These are phyloP conservation scores for Ramaria sp. DNA, from an alignment of 768 basidiomycete species.

Conservation along the genomic window DNA sequence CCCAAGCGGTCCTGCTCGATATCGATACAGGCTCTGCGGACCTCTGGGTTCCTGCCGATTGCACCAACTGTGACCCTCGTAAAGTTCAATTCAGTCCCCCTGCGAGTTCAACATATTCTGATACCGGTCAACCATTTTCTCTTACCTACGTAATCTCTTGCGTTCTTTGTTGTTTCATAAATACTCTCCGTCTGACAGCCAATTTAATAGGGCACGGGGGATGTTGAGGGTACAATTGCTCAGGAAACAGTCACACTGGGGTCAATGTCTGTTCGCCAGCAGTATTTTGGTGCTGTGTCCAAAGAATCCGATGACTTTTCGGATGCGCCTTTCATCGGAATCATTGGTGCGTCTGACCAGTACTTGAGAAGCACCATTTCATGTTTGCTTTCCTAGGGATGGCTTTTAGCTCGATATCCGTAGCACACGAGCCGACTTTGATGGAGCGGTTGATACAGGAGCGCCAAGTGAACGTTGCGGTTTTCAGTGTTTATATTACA, in stretches of 20 bases:
- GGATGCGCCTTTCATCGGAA: slow-evolving; percentile 41
- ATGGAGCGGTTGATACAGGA: slow-evolving; percentile 50
- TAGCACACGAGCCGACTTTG: slow-evolving; percentile 37
- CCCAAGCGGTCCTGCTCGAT: slow-evolving; percentile 43
- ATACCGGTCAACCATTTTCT: slow-evolving; percentile 22
- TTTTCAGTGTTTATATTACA: slow-evolving; percentile 54
- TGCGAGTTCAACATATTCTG: slow-evolving; percentile 32
- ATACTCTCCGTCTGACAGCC: background rate
- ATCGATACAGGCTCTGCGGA: slow-evolving; percentile 64
- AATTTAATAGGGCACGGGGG: slow-evolving; percentile 41
- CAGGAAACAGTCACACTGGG: slow-evolving; percentile 42
- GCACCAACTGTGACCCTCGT: slow-evolving; percentile 26
- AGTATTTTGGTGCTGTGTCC: slow-evolving; percentile 46
- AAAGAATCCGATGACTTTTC: slow-evolving; percentile 40
- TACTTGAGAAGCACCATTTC: background rate
- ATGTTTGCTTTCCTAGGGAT: slow-evolving; percentile 17
- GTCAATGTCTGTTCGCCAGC: slow-evolving; percentile 31
- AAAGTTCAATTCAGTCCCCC: slow-evolving; percentile 25
- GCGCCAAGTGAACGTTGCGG: slow-evolving; percentile 29
- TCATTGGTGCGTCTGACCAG: slow-evolving; percentile 30
- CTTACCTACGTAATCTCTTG: slow-evolving; percentile 34
- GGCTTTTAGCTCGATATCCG: slow-evolving; percentile 48
- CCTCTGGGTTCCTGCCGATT: slow-evolving; percentile 43
- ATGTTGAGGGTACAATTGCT: slow-evolving; percentile 37
- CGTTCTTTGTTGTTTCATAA: background rate